Evolutionary conservation across 2,329 filamentous ascomycete species (phyloP).

Genomic region (Cytospora mali): DNA sequence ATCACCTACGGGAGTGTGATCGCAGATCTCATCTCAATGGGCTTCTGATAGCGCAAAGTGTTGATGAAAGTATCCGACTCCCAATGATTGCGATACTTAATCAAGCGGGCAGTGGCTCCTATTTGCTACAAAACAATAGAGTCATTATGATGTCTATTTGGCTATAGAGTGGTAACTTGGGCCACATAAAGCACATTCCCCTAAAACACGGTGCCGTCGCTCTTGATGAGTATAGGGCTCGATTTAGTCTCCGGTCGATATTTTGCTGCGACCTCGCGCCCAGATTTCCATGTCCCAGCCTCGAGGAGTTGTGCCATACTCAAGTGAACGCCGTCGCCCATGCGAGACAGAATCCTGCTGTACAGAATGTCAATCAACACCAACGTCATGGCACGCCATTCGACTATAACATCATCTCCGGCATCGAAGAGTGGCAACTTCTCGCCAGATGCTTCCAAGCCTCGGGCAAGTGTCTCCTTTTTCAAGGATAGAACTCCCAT

Average conservation of each 20-base stretch:
- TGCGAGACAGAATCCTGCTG: constrained; percentile 42
- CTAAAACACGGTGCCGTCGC: constrained; percentile 79
- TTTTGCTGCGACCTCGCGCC: constrained; percentile 78
- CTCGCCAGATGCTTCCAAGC: constrained; percentile 57
- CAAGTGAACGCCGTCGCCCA: constrained; percentile 41
- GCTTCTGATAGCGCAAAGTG: no score
- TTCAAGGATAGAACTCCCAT: constrained; percentile 81
- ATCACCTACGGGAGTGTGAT: no score
- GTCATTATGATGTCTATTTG: no score
- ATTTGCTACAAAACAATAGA: no score
- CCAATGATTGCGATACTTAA: no score
- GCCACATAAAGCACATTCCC: no score
- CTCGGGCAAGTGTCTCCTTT: constrained; percentile 67
- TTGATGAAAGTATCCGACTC: no score
- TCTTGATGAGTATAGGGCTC: constrained; percentile 79
- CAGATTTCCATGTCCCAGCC: constrained; percentile 63
- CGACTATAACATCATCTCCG: constrained; percentile 58
- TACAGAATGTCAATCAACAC: constrained; percentile 56
- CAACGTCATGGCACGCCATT: constrained; percentile 61
- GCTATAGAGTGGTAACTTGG: no score
- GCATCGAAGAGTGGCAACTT: constrained; percentile 54
- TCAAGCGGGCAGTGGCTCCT: no score
- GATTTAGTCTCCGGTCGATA: constrained; percentile 78
- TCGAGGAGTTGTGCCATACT: constrained; percentile 55
- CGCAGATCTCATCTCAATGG: no score